Base-by-base conservation (phyloP, 805 yeast species). In the Metschnikowia orientalis region DNA sequence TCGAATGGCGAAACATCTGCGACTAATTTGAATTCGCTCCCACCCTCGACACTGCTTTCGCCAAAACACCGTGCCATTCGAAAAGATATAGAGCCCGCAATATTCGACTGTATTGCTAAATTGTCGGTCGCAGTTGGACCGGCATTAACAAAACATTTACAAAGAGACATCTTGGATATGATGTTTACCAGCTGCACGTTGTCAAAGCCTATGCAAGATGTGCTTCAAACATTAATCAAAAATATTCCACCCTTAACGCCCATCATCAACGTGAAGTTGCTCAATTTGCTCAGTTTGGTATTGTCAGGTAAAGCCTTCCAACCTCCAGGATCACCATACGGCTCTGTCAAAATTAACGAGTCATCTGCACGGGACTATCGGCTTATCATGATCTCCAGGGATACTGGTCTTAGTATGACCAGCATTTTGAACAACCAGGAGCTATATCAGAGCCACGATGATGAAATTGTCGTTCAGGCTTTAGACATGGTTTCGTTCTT, bases 61-160 rank as follows among this genome's bases (percentile, higher is more conserved):
- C 67, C 81, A 6, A 79, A 75, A 48, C 68, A 75, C 19, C 75
- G 77, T 42, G 57, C 69, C 2, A 53, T 61, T 18, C 70, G 89
- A 38, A 81, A 77, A 50, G 88, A 82, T 30, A 77, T 82, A 26
- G 95, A 86, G 44, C 81, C 85, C 0, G 88, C 95, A 1, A 75
- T 90, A 13, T 90, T 89, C 50, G 85, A 83, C 47, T 92, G 97
- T 54, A 71, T 90, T 26, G 86, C 94, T 0, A 83, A 86, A 58
- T 61, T 92, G 22, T 89, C 96, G 0, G 71, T 73, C 16, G 90
- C 97, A 0, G 86, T 90, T 10, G 97, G 97, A 0, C 94, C 95
- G 8, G 95, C 95, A 0, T 65, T 90, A 35, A 85, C 96, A 0
- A 92, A 90, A 51, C 88, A 86, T 53, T 62, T 92, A 35, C 89